Evolutionary conservation across 75 land plant genomes (phyloP), one percentile per base, ranked within the genome.

Genomic region (Sequoia sempervirens): DNA sequence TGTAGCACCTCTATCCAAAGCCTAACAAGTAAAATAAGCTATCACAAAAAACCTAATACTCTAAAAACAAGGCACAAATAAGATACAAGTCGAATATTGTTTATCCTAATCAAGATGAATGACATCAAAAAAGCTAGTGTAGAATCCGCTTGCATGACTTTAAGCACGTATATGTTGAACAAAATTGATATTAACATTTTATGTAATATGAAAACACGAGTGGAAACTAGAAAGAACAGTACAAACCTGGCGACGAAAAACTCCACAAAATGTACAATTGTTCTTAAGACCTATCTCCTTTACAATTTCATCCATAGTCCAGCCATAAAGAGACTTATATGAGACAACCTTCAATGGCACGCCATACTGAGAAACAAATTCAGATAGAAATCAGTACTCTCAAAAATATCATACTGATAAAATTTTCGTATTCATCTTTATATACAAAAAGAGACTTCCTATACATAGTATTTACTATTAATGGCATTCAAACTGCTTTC

Each of bases 251-350:
- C 99, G 95, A 14, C 96, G 91, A 46, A 98, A 96, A 58, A 98
- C 99, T 81, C 99, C 99, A 91, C 99, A 96, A 88, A 98, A 98
- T 26, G 99, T 98, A 86, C 99, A 98, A 73, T 98, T 98, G 83
- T 96, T 98, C 88, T 96, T 98, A 75, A 91, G 86, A 28, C 99
- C 99, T 40, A 96, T 98, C 74, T 88, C 93, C 90, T 91, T 90
- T 52, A 98, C 99, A 66, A 96, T 98, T 76, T 98, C 99, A 88
- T 98, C 99, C 99, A 96, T 98, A 40, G 96, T 94, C 99, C 98
- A 98, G 37, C 96, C 96, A 88, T 98, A 98, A 28, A 98, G 86
- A 30, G 93, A 90, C 84, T 97, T 97, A 91, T 98, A 98, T 18
- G 99, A 98, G 12, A 96, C 94, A 81, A 98, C 90, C 83, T 96